A percentile compares a stretch with the other conserved stretches of the same genome.
phyloP scores from a whole-genome alignment of 1,284 basidiomycete genomes.

The Inonotus hispidus region DNA sequence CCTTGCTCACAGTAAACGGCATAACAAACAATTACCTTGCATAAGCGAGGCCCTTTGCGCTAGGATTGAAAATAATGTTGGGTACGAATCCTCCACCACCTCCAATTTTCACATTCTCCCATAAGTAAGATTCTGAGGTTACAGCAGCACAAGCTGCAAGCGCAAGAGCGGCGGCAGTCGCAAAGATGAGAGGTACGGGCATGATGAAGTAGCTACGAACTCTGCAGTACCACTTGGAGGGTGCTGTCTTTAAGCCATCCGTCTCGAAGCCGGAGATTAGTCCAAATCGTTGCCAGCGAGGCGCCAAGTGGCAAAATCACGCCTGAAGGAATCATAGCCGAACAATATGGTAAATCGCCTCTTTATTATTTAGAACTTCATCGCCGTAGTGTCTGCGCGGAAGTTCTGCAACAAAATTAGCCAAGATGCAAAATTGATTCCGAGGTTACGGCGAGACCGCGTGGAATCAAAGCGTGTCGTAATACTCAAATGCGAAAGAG shows the following conservation, averaged over 20 bases:
- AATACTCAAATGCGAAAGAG: neutral
- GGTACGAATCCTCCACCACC: slow-evolving; percentile 47
- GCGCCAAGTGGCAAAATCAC: neutral
- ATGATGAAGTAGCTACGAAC: neutral
- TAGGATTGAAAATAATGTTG: slow-evolving; percentile 57
- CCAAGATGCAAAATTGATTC: neutral
- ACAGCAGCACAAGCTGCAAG: slow-evolving; percentile 27
- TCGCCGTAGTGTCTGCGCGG: neutral
- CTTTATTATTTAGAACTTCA: neutral
- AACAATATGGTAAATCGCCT: neutral
- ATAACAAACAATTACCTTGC: slow-evolving; percentile 1
- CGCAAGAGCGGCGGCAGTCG: neutral
- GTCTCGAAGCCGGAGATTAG: neutral
- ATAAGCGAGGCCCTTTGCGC: slow-evolving; percentile 40
- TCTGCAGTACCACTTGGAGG: no score
- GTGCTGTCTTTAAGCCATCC: neutral
- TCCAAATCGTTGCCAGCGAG: neutral
- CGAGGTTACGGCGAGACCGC: neutral
- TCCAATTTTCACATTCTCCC: slow-evolving; percentile 59
- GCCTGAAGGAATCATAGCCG: neutral
- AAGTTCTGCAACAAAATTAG: neutral
- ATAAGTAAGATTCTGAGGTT: slow-evolving; percentile 47
- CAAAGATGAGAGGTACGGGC: neutral
- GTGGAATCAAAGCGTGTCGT: neutral
- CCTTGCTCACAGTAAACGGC: neutral